These are phyloP conservation scores for Scheffersomyces ergatensis DNA, from an alignment of 805 yeast genomes.

Conservation along the genomic window DNA sequence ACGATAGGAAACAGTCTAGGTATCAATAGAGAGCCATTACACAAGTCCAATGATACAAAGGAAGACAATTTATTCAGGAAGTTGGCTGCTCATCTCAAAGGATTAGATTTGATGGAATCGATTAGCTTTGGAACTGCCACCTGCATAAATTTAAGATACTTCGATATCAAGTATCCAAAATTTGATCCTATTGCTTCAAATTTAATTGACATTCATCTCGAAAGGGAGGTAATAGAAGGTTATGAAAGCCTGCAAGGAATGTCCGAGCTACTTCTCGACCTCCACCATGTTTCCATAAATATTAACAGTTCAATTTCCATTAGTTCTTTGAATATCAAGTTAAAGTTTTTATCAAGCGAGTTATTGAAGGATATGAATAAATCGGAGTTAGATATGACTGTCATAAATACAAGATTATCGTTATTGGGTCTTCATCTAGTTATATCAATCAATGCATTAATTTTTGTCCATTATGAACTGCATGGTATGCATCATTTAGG, in stretches of 20 bases:
- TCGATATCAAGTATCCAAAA: constrained; percentile 44
- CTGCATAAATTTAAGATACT: constrained; percentile 32
- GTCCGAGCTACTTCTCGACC: not conserved
- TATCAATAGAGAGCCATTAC: constrained; percentile 38
- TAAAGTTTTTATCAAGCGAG: not conserved
- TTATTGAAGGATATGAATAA: not conserved
- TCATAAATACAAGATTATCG: not conserved
- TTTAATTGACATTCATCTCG: constrained; percentile 30
- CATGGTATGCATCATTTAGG: not conserved
- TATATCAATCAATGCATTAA: not conserved
- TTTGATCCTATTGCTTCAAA: constrained; percentile 33
- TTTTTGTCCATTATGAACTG: not conserved
- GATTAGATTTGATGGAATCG: constrained; percentile 40
- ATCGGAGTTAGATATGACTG: not conserved
- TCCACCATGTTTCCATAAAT: not conserved
- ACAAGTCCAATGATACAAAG: constrained; percentile 17
- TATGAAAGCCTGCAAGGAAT: not conserved
- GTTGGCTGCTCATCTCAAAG: constrained; percentile 42
- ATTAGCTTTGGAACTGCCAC: constrained; percentile 45
- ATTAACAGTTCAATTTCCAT: not conserved
- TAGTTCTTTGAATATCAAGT: not conserved
- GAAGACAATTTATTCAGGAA: constrained; percentile 14
- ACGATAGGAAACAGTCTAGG: constrained; percentile 41
- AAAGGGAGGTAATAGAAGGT: constrained; percentile 15
- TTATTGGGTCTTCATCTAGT: not conserved